A percentile compares a stretch with the other conserved stretches of the same genome.
These are phyloP conservation scores for Penicillium sp. DNA, from an alignment of 2,329 filamentous ascomycete genomes.

Conservation along the genomic window DNA sequence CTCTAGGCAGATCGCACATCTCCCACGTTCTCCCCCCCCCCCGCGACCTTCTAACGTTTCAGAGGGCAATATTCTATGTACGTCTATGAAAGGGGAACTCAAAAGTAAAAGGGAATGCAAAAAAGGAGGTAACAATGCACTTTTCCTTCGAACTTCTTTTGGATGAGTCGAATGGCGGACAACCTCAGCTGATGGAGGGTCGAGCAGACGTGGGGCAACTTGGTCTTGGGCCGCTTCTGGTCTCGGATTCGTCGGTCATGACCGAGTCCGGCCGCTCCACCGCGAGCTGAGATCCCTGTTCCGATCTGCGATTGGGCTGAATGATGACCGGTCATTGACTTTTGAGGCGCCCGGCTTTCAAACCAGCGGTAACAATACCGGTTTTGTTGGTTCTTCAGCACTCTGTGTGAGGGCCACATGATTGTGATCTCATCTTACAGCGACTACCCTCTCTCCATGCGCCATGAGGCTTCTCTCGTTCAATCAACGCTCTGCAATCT, in stretches of 20 bases:
- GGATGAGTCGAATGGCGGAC: slow-evolving; percentile 18
- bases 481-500: slow-evolving; percentile 13
- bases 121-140: slow-evolving; percentile 4
- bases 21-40: slow-evolving; percentile 16
- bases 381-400: slow-evolving; percentile 7
- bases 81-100: not conserved
- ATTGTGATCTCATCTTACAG: slow-evolving; percentile 22
- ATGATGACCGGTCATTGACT: slow-evolving; percentile 33
- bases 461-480: slow-evolving; percentile 8
- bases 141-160: slow-evolving; percentile 7
- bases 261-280: slow-evolving; percentile 29
- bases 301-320: slow-evolving; percentile 41
- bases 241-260: slow-evolving; percentile 31
- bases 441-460: slow-evolving; percentile 4
- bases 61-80: not conserved
- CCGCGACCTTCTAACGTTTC: slow-evolving; percentile 7
- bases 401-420: slow-evolving; percentile 2
- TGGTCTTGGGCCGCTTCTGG: slow-evolving; percentile 31
- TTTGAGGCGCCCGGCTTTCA: slow-evolving; percentile 28
- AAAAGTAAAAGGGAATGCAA: not conserved
- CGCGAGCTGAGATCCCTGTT: slow-evolving; percentile 38
- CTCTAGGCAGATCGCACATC: slow-evolving; percentile 6
- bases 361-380: slow-evolving; percentile 8
- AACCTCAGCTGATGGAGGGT: slow-evolving; percentile 37
- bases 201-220: slow-evolving; percentile 31